Base-by-base conservation (phyloP, 345 rosid species). In the Moricandia arvensis region DNA sequence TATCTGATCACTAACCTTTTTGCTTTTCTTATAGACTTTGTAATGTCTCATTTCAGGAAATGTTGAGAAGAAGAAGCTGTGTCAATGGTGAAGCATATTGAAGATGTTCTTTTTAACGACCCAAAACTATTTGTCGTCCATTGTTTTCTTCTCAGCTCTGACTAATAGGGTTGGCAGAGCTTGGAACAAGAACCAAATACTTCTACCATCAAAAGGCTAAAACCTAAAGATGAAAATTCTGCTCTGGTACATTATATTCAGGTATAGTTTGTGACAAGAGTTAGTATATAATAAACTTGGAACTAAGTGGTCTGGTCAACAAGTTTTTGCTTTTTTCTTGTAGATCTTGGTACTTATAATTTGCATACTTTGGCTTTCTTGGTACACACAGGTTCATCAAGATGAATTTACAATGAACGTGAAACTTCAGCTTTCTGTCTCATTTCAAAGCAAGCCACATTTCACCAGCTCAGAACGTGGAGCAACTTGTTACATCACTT, bases 161-260 rank as follows among this genome's bases (percentile, higher is more conserved):
- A n/a, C n/a, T n/a, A n/a, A n/a, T n/a, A n/a, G 87, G 94, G 83
- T 81, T 88, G 63, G 70, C 85, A 66, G 82, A 87, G 75, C 98
- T 93, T 24, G 83, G 78, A 68, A 81, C 53, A 74, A 87, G 96
- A 71, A 75, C 31, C 69, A 86, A 71, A 76, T 86, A 83, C 68
- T 73, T 83, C 49, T 91, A 87, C 84, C 81, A 80, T 43, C 78
- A 75, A 51, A 82, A 59, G 97, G 92, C 79, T 83, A 79, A 93
- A 93, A 76, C 86, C 91, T n/a, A 82, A 61, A 2, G 89, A 93
- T 59, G 93, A 89, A 84, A 93, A 91, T 71, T 93, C 97, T 71
- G 86, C 93, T 27, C 75, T 91, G 17, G 65, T 93, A 45, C 98
- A 91, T 79, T 90, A 93, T 78, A 90, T 91, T 72, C 98, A 93